Conservation (phyloP, 2,329 filamentous ascomycete species). For the Monascus ruber region DNA sequence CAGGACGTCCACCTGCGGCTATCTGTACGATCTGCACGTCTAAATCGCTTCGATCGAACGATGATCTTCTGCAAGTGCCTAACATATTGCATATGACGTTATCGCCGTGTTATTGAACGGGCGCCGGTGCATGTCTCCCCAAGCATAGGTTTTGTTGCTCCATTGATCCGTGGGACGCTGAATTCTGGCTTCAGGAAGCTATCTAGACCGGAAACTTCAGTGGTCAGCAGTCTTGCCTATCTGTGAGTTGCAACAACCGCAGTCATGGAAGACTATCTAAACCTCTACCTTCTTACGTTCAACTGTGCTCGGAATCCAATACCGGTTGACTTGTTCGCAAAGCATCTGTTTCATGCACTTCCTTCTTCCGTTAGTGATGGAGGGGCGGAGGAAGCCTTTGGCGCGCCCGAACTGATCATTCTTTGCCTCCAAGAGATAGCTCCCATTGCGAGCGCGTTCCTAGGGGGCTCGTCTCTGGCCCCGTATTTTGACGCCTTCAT, state of each 20-base stretch:
- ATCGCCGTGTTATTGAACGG: no score
- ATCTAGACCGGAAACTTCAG: no score
- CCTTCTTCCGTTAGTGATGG: conserved; percentile 30
- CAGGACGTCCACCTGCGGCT: no score
- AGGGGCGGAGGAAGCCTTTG: conserved; percentile 22
- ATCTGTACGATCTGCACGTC: no score
- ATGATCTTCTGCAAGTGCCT: no score
- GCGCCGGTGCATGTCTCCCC: no score
- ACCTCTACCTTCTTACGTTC: conserved; percentile 73
- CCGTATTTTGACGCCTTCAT: conserved; percentile 65
- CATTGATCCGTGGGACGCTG: no score
- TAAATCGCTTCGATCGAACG: no score
- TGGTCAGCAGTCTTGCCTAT: background rate
- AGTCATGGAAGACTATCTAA: conserved; percentile 41
- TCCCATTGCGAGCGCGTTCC: conserved; percentile 71
- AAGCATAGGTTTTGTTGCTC: no score
- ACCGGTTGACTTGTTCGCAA: conserved; percentile 57
- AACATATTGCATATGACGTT: no score
- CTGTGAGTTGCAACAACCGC: background rate
- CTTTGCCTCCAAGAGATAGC: conserved; percentile 77
- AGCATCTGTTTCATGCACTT: conserved; percentile 55
- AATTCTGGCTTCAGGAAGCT: no score
- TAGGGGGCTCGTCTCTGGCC: conserved; percentile 67
- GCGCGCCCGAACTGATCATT: conserved; percentile 57
- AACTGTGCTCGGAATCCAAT: conserved; percentile 71